These are phyloP conservation scores for Tilletia caries DNA, from an alignment of 1,284 basidiomycete genomes.

Conservation along the genomic window DNA sequence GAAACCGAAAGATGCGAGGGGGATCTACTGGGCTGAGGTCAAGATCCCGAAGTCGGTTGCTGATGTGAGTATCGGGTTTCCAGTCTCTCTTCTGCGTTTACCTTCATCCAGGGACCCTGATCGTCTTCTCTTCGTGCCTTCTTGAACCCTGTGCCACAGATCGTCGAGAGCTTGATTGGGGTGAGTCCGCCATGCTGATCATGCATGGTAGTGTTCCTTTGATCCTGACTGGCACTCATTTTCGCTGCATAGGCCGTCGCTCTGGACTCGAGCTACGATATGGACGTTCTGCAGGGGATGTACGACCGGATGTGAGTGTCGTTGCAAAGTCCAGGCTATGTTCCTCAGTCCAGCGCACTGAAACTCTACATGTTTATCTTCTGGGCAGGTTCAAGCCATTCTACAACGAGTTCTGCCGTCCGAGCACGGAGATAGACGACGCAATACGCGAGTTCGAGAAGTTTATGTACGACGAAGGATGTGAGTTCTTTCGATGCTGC, in stretches of 20 bases:
- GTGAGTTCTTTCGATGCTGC: neutral
- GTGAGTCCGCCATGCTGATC: neutral
- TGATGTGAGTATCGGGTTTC: conserved; percentile 12
- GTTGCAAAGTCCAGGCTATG: neutral
- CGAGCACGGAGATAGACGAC: neutral
- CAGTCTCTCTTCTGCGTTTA: too few relatives aligned
- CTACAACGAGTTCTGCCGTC: conserved; percentile 7
- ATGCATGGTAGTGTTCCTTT: neutral
- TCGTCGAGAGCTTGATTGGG: conserved; percentile 10
- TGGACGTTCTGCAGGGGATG: neutral
- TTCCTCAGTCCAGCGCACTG: neutral
- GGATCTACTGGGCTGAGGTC: conserved; percentile 4
- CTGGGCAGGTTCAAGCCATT: conserved; percentile 9
- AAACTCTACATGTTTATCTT: neutral
- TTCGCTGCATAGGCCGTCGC: neutral
- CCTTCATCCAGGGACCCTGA: neutral
- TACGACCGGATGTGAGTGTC: neutral
- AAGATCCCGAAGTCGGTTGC: conserved; percentile 6
- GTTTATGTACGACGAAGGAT: neutral
- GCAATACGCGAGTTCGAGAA: neutral
- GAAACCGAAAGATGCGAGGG: neutral
- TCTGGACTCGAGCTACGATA: neutral
- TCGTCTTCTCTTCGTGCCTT: too few relatives aligned
- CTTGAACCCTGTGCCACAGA: neutral
- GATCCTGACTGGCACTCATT: neutral